A percentile compares a stretch with the other conserved stretches of the same genome.
Conservation (phyloP, 2,329 filamentous ascomycete species). For the Simplicillium sp. region DNA sequence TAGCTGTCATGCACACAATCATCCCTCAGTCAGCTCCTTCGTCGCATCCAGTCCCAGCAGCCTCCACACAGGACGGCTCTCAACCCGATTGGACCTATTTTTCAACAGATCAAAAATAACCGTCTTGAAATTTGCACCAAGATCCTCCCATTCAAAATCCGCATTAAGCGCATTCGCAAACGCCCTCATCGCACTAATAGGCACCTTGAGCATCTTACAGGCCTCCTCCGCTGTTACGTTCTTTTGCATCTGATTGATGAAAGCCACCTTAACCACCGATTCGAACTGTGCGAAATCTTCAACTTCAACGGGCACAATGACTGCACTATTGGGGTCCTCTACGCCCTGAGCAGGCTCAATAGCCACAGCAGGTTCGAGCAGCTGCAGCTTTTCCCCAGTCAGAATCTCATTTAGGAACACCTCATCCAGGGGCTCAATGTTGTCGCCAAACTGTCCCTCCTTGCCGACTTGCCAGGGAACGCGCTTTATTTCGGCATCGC, state of each 20-base stretch:
- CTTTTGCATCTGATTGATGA: slow-evolving; percentile 6
- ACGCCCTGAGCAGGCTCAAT: neutral
- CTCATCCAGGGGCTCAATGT: slow-evolving; percentile 9
- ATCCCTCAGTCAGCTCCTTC: neutral
- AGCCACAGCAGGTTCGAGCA: slow-evolving; percentile 27
- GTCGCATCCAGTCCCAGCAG: slow-evolving; percentile 2
- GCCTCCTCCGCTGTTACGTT: slow-evolving; percentile 6
- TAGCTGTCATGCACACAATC: too few species aligned
- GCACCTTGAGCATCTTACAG: slow-evolving; percentile 8
- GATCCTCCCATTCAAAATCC: slow-evolving; percentile 8
- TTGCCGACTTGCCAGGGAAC: slow-evolving; percentile 6
- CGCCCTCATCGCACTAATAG: slow-evolving; percentile 7
- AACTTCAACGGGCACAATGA: slow-evolving; percentile 1
- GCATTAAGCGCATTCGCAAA: slow-evolving; percentile 10
- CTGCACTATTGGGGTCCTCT: neutral
- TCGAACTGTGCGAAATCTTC: slow-evolving; percentile 2
- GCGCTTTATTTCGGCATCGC: slow-evolving; percentile 6
- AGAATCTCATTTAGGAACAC: slow-evolving; percentile 74
- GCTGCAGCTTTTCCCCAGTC: slow-evolving; percentile 71
- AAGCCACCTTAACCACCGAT: slow-evolving; percentile 2
- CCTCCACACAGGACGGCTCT: slow-evolving; percentile 7
- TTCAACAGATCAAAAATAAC: slow-evolving; percentile 7
- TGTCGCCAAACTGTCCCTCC: slow-evolving; percentile 3
- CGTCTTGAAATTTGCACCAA: slow-evolving; percentile 7
- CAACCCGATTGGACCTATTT: slow-evolving; percentile 5